Evolutionary conservation across 495 filamentous ascomycete genomes (phyloP).

Genomic region (Parmelia sp.): DNA sequence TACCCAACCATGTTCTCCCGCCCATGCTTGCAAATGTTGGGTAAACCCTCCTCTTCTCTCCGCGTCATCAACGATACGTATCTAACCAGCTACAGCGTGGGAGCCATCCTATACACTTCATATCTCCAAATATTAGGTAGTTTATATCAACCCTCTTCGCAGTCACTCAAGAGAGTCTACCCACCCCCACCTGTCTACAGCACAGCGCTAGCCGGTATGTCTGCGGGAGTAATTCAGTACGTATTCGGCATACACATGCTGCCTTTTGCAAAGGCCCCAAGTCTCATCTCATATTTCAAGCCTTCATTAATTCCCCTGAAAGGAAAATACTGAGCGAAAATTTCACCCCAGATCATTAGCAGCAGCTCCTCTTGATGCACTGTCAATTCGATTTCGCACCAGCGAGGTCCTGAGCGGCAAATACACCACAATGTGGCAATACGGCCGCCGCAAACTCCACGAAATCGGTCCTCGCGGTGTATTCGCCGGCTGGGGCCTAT

Average conservation of each 20-base stretch:
- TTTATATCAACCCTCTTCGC: conserved; percentile 66
- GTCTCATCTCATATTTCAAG: not conserved
- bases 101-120: conserved; percentile 78
- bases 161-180: conserved; percentile 61
- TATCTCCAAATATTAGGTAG: conserved; percentile 73
- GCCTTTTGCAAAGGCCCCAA: too few species aligned
- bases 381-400: conserved; percentile 72
- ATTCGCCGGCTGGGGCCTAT: conserved; percentile 75
- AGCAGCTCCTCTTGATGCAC: conserved; percentile 82
- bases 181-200: conserved; percentile 59
- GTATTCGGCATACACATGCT: too few species aligned
- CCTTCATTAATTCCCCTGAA: not conserved
- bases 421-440: conserved; percentile 78
- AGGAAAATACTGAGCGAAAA: not conserved
- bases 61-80: not conserved
- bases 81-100: conserved; percentile 47
- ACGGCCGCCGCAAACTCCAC: conserved; percentile 61
- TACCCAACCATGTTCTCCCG: conserved; percentile 82
- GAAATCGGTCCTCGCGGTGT: conserved; percentile 76
- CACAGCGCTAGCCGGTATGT: conserved; percentile 71
- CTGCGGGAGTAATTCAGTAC: conserved; percentile 65
- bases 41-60: conserved; percentile 29
- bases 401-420: conserved; percentile 59
- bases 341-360: conserved; percentile 47
- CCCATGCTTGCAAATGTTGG: conserved; percentile 76